phyloP scores from a whole-genome alignment of 2,329 filamentous ascomycete genomes.

The Penicillium corylophilum region DNA sequence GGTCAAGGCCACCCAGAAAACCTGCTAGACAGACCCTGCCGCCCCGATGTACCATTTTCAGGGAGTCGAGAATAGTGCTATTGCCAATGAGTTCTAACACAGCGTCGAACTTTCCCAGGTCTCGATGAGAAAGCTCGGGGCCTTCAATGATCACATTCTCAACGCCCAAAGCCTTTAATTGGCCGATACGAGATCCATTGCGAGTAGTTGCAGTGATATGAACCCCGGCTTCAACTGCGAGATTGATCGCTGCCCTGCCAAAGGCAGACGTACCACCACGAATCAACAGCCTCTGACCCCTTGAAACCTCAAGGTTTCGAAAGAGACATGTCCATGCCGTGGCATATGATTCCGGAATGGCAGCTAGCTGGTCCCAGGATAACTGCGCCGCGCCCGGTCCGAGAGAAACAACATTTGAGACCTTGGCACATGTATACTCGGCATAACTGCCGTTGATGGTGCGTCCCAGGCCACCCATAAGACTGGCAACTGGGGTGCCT shows the following conservation, averaged over 20 bases:
- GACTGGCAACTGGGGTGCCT: conserved; percentile 36
- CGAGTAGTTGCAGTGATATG: conserved; percentile 44
- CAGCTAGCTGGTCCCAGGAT: conserved; percentile 42
- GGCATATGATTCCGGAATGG: conserved; percentile 42
- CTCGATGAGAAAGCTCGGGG: not conserved
- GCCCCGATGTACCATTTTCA: conserved; percentile 35
- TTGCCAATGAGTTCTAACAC: conserved; percentile 44
- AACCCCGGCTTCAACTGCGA: conserved; percentile 38
- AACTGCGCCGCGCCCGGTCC: conserved; percentile 21
- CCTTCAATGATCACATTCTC: conserved; percentile 26
- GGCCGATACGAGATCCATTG: conserved; percentile 27
- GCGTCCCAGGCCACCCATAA: conserved; percentile 48
- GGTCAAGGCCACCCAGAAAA: conserved; percentile 43
- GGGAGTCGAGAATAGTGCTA: conserved; percentile 39
- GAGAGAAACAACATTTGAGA: conserved; percentile 34
- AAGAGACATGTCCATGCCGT: conserved; percentile 45
- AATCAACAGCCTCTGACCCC: conserved; percentile 39
- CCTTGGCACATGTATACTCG: conserved; percentile 37
- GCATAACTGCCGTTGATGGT: conserved; percentile 42
- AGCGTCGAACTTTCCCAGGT: conserved; percentile 32
- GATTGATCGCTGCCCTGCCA: conserved; percentile 42
- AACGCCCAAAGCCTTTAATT: conserved; percentile 32
- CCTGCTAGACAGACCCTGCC: conserved; percentile 42
- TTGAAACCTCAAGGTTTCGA: conserved; percentile 34
- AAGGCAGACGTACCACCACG: conserved; percentile 45